phyloP scores from a whole-genome alignment of 331 rosid genomes.

The Erythrophleum ivorense region DNA sequence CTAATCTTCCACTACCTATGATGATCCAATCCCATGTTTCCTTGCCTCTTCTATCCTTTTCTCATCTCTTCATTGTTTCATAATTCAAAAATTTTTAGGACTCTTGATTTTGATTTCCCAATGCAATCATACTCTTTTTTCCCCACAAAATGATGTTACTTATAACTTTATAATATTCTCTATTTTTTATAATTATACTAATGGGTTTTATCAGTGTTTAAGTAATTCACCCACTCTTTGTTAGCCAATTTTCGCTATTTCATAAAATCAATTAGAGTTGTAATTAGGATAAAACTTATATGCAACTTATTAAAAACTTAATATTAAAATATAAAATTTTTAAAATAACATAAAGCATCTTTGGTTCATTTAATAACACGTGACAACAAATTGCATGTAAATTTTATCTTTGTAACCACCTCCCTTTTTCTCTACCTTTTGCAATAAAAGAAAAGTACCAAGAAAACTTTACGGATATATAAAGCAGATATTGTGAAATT shows the following conservation, averaged over 20 bases:
- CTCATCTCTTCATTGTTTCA: background rate
- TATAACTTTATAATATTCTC: too few species aligned
- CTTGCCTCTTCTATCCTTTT: background rate
- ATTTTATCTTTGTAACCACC: background rate
- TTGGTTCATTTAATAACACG: background rate
- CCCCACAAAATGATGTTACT: background rate
- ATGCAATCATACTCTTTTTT: background rate
- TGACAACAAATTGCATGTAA: background rate
- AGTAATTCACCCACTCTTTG: too few species aligned
- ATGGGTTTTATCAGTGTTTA: too few species aligned
- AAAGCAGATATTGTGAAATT: constrained; percentile 17
- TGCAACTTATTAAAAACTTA: too few species aligned
- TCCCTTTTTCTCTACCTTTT: background rate
- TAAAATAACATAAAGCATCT: background rate
- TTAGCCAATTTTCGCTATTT: too few species aligned
- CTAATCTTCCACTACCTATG: constrained; percentile 28
- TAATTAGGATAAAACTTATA: too few species aligned
- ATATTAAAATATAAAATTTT: background rate
- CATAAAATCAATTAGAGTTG: too few species aligned
- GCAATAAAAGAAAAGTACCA: constrained; percentile 23
- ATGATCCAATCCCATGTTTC: background rate
- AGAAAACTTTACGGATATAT: background rate
- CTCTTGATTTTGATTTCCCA: background rate
- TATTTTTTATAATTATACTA: too few species aligned
- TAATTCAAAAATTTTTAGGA: background rate